These are phyloP conservation scores for Gigaspora rosea DNA, from an alignment of 192 early-diverging fungal species.

Conservation along the genomic window DNA sequence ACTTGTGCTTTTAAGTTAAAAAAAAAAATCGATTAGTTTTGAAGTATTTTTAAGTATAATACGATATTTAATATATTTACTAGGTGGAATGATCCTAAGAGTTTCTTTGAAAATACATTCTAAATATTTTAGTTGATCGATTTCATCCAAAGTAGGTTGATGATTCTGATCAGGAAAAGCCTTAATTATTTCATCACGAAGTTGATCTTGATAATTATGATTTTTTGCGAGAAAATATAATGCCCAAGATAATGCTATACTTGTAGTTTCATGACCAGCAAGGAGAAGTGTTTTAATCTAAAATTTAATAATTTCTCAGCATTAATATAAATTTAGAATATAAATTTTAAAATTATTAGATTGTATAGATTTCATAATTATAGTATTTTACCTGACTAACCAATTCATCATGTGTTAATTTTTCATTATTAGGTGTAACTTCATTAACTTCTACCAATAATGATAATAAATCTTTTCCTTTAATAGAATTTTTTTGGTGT, in stretches of 20 bases:
- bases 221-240: slow-evolving; percentile 52
- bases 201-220: slow-evolving; percentile 41
- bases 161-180: slow-evolving; percentile 34
- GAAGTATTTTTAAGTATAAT: neutral
- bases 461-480: slow-evolving; percentile 46
- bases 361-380: neutral
- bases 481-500: slow-evolving; percentile 31
- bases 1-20: slow-evolving; percentile 36
- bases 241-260: slow-evolving; percentile 49
- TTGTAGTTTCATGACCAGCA: slow-evolving; percentile 62
- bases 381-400: slow-evolving; percentile 35
- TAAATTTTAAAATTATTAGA: too few relatives aligned
- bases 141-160: slow-evolving; percentile 45
- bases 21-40: neutral
- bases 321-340: neutral
- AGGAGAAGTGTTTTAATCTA: slow-evolving; percentile 6
- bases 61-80: neutral
- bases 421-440: slow-evolving; percentile 37
- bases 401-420: slow-evolving; percentile 46
- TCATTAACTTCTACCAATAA: slow-evolving; percentile 47
- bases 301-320: neutral
- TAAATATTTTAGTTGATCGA: slow-evolving; percentile 51
- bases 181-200: slow-evolving; percentile 50
- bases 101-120: slow-evolving; percentile 57
- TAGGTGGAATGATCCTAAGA: slow-evolving; percentile 51